Evolutionary conservation across 228 moss, liverwort and hornwort genomes (phyloP).

Genomic region (Sphagnum fallax): DNA sequence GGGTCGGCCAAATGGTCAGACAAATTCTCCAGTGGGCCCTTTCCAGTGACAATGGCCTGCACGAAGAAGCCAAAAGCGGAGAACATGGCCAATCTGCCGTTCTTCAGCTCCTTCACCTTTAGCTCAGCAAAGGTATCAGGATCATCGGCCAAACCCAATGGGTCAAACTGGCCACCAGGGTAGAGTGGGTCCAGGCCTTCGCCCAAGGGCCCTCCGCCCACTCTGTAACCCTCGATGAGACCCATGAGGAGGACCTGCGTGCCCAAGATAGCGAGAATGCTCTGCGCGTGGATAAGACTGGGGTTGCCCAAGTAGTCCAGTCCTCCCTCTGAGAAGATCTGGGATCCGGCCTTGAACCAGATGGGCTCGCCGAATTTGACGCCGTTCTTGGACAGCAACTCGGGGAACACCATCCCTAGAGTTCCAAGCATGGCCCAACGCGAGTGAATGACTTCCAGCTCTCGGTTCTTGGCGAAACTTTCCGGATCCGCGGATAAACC

Average conservation of each 20-base stretch:
- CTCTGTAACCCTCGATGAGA: slow-evolving; percentile 8
- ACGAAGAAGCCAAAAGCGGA: slow-evolving; percentile 10
- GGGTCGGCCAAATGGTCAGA: slow-evolving; percentile 10
- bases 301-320: slow-evolving; percentile 11
- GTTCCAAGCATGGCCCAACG: slow-evolving; percentile 13
- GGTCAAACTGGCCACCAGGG: slow-evolving; percentile 9
- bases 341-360: slow-evolving; percentile 13
- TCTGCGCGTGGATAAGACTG: slow-evolving; percentile 8
- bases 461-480: slow-evolving; percentile 9
- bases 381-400: slow-evolving; percentile 9
- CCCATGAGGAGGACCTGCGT: slow-evolving; percentile 9
- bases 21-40: slow-evolving; percentile 6
- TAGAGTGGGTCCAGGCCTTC: slow-evolving; percentile 7
- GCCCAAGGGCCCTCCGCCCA: slow-evolving; percentile 7
- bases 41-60: slow-evolving; percentile 9
- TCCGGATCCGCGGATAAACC: slow-evolving; percentile 9
- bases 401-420: slow-evolving; percentile 2
- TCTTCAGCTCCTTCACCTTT: slow-evolving; percentile 13
- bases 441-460: slow-evolving; percentile 9
- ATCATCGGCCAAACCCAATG: slow-evolving; percentile 11
- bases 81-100: slow-evolving; percentile 9
- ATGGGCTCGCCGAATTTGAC: slow-evolving; percentile 11
- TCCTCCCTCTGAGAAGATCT: slow-evolving; percentile 10
- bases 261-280: slow-evolving; percentile 9
- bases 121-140: slow-evolving; percentile 10